Conservation (phyloP, 345 rosid species). For the Reutealis trisperma region DNA sequence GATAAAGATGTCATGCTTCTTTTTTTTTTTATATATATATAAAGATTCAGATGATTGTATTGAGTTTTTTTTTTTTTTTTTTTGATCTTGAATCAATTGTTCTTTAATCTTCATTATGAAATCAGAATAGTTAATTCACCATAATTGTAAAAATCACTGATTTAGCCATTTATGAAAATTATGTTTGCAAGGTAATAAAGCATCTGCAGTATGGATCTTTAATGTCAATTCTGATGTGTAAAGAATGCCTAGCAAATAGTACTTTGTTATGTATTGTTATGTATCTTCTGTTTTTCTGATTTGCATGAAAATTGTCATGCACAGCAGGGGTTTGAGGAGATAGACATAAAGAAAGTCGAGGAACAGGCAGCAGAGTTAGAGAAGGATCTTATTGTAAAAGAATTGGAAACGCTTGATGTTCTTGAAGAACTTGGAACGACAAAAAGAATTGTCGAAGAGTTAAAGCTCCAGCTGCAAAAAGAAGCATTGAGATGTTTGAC, state of each 20-base stretch:
- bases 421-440: constrained; percentile 88
- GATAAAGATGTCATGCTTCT: no score
- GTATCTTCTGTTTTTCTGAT: constrained; percentile 5
- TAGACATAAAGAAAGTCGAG: constrained; percentile 88
- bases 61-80: no score
- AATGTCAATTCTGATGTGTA: background rate
- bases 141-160: no score
- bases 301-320: background rate
- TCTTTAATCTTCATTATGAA: no score
- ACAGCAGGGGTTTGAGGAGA: constrained; percentile 56
- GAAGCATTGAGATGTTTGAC: constrained; percentile 73
- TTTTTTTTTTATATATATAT: no score
- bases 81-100: no score
- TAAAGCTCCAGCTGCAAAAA: constrained; percentile 80
- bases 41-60: background rate
- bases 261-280: background rate
- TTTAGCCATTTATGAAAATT: no score
- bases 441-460: constrained; percentile 78
- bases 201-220: background rate
- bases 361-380: constrained; percentile 84
- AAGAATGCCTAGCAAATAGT: background rate
- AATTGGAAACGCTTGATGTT: constrained; percentile 86
- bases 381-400: constrained; percentile 92
- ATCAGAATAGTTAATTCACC: no score
- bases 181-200: no score